Evolutionary conservation across 106 monocot genomes (phyloP).

Genomic region (Dendrobium catenatum): DNA sequence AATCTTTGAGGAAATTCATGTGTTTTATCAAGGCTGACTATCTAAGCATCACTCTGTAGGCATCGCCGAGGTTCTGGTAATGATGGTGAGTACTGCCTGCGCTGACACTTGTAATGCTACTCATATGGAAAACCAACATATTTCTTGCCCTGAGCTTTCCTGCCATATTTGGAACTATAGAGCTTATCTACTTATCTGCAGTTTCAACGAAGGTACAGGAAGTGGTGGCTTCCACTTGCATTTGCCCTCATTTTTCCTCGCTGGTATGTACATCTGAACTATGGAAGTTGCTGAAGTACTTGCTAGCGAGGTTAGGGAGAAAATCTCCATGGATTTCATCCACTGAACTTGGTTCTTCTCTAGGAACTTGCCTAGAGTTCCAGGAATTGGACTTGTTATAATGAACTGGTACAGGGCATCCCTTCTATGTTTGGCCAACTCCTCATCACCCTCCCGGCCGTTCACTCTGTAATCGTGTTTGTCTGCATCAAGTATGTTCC

Average conservation of each 20-base stretch:
- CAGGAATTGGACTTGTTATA: slow-evolving; percentile 84
- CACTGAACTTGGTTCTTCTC: slow-evolving; percentile 49
- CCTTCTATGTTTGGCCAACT: slow-evolving; percentile 72
- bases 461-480: slow-evolving; percentile 73
- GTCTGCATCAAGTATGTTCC: slow-evolving; percentile 89
- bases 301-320: slow-evolving; percentile 65
- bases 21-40: not conserved
- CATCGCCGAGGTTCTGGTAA: slow-evolving; percentile 82
- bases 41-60: slow-evolving; percentile 22
- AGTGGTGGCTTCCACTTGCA: slow-evolving; percentile 80
- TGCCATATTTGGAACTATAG: slow-evolving; percentile 53
- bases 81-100: slow-evolving; percentile 76
- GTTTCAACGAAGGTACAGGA: slow-evolving; percentile 61
- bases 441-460: slow-evolving; percentile 61
- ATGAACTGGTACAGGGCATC: slow-evolving; percentile 75
- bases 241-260: slow-evolving; percentile 70
- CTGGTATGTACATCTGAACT: slow-evolving; percentile 81
- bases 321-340: slow-evolving; percentile 81
- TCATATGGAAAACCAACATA: slow-evolving; percentile 86
- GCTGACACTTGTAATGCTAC: slow-evolving; percentile 83
- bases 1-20: no score
- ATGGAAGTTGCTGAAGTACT: slow-evolving; percentile 77
- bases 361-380: slow-evolving; percentile 69
- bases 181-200: slow-evolving; percentile 65
- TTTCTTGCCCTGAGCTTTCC: slow-evolving; percentile 62